Evolutionary conservation across 2,329 filamentous ascomycete genomes (phyloP).

Genomic region (Ophiostoma perfectum): DNA sequence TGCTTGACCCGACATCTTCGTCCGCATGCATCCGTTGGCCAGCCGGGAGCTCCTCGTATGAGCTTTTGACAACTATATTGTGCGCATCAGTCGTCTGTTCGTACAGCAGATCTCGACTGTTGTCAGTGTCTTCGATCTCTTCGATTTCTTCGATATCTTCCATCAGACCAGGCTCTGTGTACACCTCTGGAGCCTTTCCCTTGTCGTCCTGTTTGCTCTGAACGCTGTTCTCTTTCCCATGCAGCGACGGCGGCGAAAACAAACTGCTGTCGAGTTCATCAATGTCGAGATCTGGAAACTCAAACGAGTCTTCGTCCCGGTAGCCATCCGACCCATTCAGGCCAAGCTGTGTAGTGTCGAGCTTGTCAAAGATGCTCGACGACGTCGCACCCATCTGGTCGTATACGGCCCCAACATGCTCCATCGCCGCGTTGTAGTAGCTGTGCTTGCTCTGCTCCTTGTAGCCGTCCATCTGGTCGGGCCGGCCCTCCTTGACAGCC

Average conservation of each 20-base stretch:
- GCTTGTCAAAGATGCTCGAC: slow-evolving; percentile 15
- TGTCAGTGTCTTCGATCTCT: background rate
- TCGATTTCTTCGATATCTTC: background rate
- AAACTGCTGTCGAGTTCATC: background rate
- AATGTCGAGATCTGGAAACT: background rate
- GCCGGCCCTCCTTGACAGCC: slow-evolving; percentile 62
- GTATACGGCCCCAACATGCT: slow-evolving; percentile 29
- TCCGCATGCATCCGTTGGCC: background rate
- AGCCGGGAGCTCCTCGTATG: slow-evolving; percentile 12
- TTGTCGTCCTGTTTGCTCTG: background rate
- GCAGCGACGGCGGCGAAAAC: background rate
- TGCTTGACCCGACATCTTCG: background rate
- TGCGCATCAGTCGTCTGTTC: background rate
- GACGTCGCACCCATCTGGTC: slow-evolving; percentile 22
- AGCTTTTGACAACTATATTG: background rate
- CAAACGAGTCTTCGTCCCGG: slow-evolving; percentile 10
- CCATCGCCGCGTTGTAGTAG: slow-evolving; percentile 74
- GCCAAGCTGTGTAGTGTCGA: slow-evolving; percentile 17
- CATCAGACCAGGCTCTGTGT: background rate
- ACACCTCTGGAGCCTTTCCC: background rate
- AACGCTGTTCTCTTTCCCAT: background rate
- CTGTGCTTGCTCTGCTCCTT: slow-evolving; percentile 74
- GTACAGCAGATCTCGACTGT: background rate
- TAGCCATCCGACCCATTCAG: background rate
- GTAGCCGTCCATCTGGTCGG: slow-evolving; percentile 61